Evolutionary conservation across 2,329 filamentous ascomycete genomes (phyloP).

Genomic region (Ophiosphaerella herpotricha): DNA sequence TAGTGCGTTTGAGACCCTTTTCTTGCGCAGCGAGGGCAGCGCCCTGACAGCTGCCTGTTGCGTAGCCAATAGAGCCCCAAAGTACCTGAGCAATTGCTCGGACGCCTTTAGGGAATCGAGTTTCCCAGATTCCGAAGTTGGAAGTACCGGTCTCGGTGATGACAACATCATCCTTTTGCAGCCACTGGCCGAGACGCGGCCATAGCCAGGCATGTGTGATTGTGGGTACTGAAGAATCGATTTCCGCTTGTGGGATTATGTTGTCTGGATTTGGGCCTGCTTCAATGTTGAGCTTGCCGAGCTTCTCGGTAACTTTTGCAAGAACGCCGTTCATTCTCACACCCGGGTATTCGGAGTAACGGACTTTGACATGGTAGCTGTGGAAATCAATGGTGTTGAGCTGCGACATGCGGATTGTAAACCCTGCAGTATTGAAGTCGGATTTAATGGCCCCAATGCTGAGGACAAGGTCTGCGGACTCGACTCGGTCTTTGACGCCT

Average conservation of each 20-base stretch:
- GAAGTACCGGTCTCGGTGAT: conserved; percentile 87
- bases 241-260: conserved; percentile 48
- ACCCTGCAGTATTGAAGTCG: conserved; percentile 83
- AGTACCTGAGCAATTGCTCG: conserved; percentile 80
- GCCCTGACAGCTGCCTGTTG: conserved; percentile 65
- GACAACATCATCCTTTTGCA: conserved; percentile 74
- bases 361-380: conserved; percentile 71
- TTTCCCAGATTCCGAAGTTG: conserved; percentile 88
- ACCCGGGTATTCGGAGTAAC: conserved; percentile 78
- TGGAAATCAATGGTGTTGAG: conserved; percentile 83
- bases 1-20: conserved; percentile 63
- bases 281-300: conserved; percentile 61
- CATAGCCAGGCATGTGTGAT: conserved; percentile 79
- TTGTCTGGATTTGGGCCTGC: conserved; percentile 60
- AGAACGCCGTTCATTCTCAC: conserved; percentile 80
- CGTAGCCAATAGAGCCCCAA: conserved; percentile 70
- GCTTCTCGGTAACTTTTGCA: conserved; percentile 66
- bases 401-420: conserved; percentile 77
- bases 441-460: conserved; percentile 72
- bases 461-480: conserved; percentile 72
- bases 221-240: conserved; percentile 36
- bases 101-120: conserved; percentile 76
- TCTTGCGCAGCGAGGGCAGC: conserved; percentile 78
- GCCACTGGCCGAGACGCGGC: conserved; percentile 74
- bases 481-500: conserved; percentile 66